These are phyloP conservation scores for Annulohypoxylon truncatum DNA, from an alignment of 2,329 filamentous ascomycete species.

Conservation along the genomic window DNA sequence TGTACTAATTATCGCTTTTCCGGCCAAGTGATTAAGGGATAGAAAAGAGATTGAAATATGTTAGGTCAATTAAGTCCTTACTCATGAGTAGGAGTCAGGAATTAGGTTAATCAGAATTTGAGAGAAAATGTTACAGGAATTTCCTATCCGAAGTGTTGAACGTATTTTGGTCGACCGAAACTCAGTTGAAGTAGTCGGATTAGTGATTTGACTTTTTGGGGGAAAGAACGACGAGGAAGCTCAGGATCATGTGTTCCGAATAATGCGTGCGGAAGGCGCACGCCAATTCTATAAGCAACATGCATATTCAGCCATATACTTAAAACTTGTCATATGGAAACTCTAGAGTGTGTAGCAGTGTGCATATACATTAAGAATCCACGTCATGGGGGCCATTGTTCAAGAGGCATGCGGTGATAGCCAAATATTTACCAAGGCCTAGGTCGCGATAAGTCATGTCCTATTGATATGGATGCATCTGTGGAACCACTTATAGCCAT, in stretches of 20 bases:
- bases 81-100: background rate
- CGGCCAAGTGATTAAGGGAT: background rate
- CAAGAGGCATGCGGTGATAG: background rate
- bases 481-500: background rate
- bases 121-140: background rate
- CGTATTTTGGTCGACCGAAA: background rate
- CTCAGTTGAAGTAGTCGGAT: background rate
- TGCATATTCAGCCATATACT: background rate
- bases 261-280: background rate
- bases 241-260: background rate
- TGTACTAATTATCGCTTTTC: background rate
- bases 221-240: background rate
- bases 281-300: background rate
- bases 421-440: background rate
- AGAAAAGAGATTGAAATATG: background rate
- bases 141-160: background rate
- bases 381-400: background rate
- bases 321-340: background rate
- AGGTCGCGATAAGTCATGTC: background rate
- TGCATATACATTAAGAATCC: background rate
- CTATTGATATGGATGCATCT: background rate
- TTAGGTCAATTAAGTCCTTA: background rate
- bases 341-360: background rate
- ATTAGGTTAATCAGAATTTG: background rate
- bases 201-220: background rate